Evolutionary conservation across 345 rosid species (phyloP).

Genomic region (Populus pruinosa): DNA sequence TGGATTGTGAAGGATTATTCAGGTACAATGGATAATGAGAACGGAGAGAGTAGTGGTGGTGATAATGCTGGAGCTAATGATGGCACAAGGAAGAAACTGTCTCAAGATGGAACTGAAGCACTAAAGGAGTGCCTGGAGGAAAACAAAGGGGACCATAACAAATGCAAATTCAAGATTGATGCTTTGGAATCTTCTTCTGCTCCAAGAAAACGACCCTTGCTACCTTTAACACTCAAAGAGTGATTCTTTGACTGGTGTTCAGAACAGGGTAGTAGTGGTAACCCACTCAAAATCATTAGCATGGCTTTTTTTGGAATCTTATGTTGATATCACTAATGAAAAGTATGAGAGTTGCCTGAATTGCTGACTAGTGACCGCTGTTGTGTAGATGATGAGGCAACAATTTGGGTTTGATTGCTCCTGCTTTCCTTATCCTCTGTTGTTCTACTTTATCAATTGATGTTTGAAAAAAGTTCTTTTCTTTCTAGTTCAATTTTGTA

Average conservation of each 20-base stretch:
- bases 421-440: background rate
- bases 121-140: conserved; percentile 38
- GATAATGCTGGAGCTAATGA: background rate
- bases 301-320: background rate
- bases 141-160: conserved; percentile 32
- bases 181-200: conserved; percentile 27
- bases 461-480: background rate
- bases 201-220: conserved; percentile 6
- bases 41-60: conserved; percentile 8
- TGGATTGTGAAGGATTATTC: background rate
- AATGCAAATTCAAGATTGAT: conserved; percentile 40
- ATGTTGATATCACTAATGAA: background rate
- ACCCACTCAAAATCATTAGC: conserved; percentile 1
- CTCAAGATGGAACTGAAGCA: conserved; percentile 22
- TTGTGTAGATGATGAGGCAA: background rate
- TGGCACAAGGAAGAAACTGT: conserved; percentile 10
- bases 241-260: conserved; percentile 39
- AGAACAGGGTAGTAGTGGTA: conserved; percentile 4
- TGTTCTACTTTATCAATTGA: background rate
- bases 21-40: conserved; percentile 23
- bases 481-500: background rate
- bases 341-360: background rate
- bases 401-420: background rate
- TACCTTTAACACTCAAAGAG: conserved; percentile 17
- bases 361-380: background rate